Conservation (phyloP, 2,329 filamentous ascomycete species). For the Cordyceps fumosorosea region DNA sequence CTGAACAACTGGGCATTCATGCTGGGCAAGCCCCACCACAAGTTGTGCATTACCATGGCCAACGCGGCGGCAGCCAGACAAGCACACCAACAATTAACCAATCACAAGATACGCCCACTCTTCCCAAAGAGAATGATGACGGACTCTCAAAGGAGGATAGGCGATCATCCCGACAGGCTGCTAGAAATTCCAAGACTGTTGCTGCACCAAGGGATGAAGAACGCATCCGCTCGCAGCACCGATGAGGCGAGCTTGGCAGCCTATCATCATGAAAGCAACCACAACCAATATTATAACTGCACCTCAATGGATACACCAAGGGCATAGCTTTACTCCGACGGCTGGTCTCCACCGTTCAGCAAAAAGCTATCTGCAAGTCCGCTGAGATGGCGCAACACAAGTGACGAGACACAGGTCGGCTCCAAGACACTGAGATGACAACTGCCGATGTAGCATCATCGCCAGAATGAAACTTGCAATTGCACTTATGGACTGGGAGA, state of each 20-base stretch:
- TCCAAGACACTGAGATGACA: not conserved
- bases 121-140: constrained; percentile 45
- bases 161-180: not conserved
- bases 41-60: constrained; percentile 61
- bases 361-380: too few species aligned
- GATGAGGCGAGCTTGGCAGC: not conserved
- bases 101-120: constrained; percentile 39
- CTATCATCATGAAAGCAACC: not conserved
- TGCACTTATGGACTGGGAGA: not conserved
- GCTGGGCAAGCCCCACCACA: constrained; percentile 58
- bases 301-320: not conserved
- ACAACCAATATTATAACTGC: not conserved
- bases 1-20: constrained; percentile 55
- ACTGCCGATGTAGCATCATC: not conserved
- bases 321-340: too few species aligned
- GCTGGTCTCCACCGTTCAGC: not conserved
- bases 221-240: constrained; percentile 6
- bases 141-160: constrained; percentile 15
- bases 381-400: not conserved
- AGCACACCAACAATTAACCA: constrained; percentile 55
- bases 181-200: not conserved
- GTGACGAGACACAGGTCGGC: not conserved
- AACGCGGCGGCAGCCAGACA: constrained; percentile 59
- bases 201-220: not conserved
- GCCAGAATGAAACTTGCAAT: not conserved